Evolutionary conservation across 2,329 filamentous ascomycete species (phyloP).

Genomic region (Lachnum nothofagi): DNA sequence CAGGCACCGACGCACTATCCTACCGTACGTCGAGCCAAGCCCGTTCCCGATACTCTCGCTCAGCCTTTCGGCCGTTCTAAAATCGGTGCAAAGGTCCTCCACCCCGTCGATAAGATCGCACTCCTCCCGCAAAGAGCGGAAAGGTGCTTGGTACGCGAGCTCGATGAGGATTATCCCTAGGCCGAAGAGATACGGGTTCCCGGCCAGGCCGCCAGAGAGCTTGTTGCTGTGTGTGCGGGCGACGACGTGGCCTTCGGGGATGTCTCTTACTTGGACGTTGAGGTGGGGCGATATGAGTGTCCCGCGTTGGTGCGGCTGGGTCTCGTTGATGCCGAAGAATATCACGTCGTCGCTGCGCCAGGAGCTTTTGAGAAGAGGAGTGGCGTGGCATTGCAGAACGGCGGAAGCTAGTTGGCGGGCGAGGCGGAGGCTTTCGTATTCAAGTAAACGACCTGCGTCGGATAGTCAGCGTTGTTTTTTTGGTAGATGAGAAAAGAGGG

Average conservation of each 20-base stretch:
- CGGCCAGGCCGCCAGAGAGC: background rate
- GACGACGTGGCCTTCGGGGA: background rate
- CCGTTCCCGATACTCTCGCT: conserved; percentile 4
- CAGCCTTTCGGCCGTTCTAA: conserved; percentile 1
- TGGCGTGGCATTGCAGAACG: conserved; percentile 15
- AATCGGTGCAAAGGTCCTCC: background rate
- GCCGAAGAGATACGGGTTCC: conserved; percentile 15
- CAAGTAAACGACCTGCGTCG: conserved; percentile 3
- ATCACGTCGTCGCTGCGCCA: conserved; percentile 14
- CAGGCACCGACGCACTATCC: conserved; percentile 14
- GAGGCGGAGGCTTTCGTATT: conserved; percentile 14
- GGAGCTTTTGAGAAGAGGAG: conserved; percentile 9
- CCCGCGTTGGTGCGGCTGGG: background rate
- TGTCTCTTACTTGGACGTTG: conserved; percentile 1
- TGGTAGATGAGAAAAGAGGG: background rate
- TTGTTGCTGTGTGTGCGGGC: background rate
- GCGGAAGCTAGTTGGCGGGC: conserved; percentile 13
- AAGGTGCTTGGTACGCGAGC: conserved; percentile 12
- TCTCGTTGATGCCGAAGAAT: conserved; percentile 8
- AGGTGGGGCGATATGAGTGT: conserved; percentile 7
- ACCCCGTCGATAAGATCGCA: conserved; percentile 2
- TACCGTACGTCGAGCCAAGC: conserved; percentile 11
- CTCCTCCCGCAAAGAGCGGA: conserved; percentile 3
- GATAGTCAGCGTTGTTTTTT: background rate
- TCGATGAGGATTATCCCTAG: conserved; percentile 14